Evolutionary conservation across 1,139 yeast species (phyloP).

Genomic region (Scheffersomyces insectosa): DNA sequence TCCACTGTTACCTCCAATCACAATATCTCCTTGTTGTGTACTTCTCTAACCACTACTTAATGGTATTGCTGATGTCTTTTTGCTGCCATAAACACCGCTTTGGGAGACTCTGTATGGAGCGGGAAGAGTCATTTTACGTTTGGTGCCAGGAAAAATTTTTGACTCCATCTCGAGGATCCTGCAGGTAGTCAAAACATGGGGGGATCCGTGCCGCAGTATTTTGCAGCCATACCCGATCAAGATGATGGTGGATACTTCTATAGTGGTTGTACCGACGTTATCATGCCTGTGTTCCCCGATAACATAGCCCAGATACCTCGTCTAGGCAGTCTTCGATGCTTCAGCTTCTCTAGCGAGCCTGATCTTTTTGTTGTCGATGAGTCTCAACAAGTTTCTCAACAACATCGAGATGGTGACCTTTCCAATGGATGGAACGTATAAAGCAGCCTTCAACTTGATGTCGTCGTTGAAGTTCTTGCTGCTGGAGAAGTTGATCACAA

Average conservation of each 20-base stretch:
- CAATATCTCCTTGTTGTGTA: too few relatives aligned
- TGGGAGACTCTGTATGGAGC: neutral
- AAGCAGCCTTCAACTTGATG: conserved; percentile 80
- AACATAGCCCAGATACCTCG: too few relatives aligned
- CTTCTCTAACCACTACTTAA: too few relatives aligned
- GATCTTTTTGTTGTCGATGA: conserved; percentile 61
- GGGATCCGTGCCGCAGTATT: neutral
- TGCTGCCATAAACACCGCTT: neutral
- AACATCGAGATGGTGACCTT: conserved; percentile 96
- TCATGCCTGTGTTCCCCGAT: too few relatives aligned
- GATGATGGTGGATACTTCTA: too few relatives aligned
- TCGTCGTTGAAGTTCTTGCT: conserved; percentile 80
- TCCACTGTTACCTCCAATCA: too few relatives aligned
- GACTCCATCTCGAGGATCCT: conserved; percentile 7
- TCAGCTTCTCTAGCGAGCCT: conserved; percentile 14
- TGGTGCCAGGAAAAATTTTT: conserved; percentile 3
- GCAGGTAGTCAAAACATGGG: conserved; percentile 3
- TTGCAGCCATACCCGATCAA: too few relatives aligned
- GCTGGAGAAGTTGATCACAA: conserved; percentile 86
- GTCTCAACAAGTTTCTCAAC: conserved; percentile 78
- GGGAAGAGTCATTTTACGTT: conserved; percentile 6
- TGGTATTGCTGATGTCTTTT: too few relatives aligned
- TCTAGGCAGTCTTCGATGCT: too few relatives aligned
- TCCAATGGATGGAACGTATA: conserved; percentile 94
- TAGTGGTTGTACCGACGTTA: too few relatives aligned